Evolutionary conservation across 495 filamentous ascomycete species (phyloP).

Genomic region (Pyrenula massariospora): DNA sequence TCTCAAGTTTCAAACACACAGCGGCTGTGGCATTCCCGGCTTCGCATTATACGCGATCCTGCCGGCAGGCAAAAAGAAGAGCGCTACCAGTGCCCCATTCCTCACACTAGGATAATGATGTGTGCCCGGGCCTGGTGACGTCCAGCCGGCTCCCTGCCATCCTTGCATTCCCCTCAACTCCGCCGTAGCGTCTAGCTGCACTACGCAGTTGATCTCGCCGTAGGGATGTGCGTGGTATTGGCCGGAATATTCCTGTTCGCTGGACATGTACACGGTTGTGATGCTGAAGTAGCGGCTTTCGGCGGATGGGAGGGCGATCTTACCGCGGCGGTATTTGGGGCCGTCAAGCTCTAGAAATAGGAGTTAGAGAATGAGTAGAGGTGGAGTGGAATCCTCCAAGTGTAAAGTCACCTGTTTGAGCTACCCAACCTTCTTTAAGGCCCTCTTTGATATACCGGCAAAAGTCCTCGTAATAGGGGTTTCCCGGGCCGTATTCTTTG

Average conservation of each 20-base stretch:
- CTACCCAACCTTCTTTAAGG: slow-evolving; percentile 34
- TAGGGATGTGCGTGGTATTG: slow-evolving; percentile 36
- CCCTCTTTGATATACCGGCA: slow-evolving; percentile 23
- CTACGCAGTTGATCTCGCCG: slow-evolving; percentile 37
- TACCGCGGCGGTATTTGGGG: slow-evolving; percentile 28
- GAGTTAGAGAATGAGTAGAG: no score
- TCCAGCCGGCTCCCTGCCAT: slow-evolving; percentile 34
- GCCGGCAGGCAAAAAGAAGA: slow-evolving; percentile 31
- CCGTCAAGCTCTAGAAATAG: slow-evolving; percentile 22
- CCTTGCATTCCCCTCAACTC: slow-evolving; percentile 31
- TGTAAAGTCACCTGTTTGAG: slow-evolving; percentile 13
- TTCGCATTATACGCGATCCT: slow-evolving; percentile 27
- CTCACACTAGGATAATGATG: slow-evolving; percentile 32
- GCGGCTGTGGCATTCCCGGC: slow-evolving; percentile 21
- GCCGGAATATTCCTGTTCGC: slow-evolving; percentile 23
- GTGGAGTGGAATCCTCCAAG: no score
- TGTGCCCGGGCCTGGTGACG: slow-evolving; percentile 26
- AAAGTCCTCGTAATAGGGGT: slow-evolving; percentile 27
- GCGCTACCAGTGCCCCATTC: slow-evolving; percentile 22
- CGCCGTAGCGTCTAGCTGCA: slow-evolving; percentile 25
- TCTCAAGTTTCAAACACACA: no score
- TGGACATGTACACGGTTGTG: slow-evolving; percentile 38
- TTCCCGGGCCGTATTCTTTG: slow-evolving; percentile 27
- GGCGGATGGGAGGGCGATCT: slow-evolving; percentile 21
- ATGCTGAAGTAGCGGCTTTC: slow-evolving; percentile 32